These are phyloP conservation scores for Chlorella sorokiniana DNA, from an alignment of 139 green algal genomes.

Conservation along the genomic window DNA sequence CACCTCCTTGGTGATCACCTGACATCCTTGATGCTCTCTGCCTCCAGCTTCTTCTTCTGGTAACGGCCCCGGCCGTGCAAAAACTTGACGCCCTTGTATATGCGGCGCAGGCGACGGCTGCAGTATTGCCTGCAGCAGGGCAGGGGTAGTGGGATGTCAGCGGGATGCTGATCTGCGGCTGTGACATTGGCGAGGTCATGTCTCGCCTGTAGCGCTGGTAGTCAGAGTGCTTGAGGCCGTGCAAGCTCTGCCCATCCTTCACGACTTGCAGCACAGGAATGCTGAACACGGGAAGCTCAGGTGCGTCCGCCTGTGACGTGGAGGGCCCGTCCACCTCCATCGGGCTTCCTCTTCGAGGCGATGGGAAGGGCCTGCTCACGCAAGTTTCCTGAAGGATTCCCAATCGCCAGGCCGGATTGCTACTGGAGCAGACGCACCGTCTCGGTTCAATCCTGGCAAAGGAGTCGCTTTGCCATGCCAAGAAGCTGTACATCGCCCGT, in stretches of 20 bases:
- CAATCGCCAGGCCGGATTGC: too few relatives aligned
- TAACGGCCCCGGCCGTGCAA: conserved; percentile 88
- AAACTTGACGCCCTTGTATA: conserved; percentile 86
- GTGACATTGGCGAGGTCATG: background rate
- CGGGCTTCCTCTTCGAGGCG: background rate
- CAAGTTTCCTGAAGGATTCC: too few relatives aligned
- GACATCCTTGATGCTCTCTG: conserved; percentile 65
- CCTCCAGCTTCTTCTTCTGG: conserved; percentile 78
- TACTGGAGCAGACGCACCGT: too few relatives aligned
- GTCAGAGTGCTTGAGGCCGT: conserved; percentile 48
- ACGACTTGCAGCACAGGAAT: conserved; percentile 32
- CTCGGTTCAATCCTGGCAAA: too few relatives aligned
- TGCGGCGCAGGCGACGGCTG: conserved; percentile 65
- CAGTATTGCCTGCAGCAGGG: conserved; percentile 83
- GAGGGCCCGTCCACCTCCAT: conserved; percentile 14
- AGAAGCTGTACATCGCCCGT: too few relatives aligned
- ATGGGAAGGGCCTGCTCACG: background rate
- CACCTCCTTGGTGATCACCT: conserved; percentile 41
- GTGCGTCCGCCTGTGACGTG: background rate
- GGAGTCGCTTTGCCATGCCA: too few relatives aligned
- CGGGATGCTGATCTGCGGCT: background rate
- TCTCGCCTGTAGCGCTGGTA: conserved; percentile 48
- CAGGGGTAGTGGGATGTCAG: background rate
- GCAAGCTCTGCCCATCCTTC: conserved; percentile 29
- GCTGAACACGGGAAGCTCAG: conserved; percentile 13